Percentiles rank a stretch among this genome's conserved stretches.
These are phyloP conservation scores for Terfezia claveryi DNA, from an alignment of 495 filamentous ascomycete species.

Conservation along the genomic window DNA sequence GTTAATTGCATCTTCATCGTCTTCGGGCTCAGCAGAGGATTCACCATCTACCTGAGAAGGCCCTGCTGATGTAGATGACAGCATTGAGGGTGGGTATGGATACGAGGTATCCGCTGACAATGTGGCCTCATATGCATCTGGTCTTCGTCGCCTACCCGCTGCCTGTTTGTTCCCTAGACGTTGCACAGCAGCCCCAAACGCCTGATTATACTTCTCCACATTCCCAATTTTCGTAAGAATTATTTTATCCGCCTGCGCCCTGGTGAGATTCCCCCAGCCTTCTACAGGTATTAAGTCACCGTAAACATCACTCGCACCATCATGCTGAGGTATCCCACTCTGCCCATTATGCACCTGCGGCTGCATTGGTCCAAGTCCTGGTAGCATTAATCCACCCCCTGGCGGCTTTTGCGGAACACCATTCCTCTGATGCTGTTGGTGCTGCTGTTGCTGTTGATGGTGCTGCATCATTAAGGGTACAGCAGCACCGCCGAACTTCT, in stretches of 20 bases:
- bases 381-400: not conserved
- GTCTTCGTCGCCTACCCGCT: conserved; percentile 13
- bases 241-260: conserved; percentile 13
- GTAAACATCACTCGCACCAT: conserved; percentile 43
- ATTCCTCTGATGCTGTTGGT: conserved; percentile 4
- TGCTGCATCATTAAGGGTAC: conserved; percentile 12
- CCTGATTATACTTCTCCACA: conserved; percentile 3
- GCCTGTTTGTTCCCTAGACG: conserved; percentile 14
- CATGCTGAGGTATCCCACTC: conserved; percentile 38
- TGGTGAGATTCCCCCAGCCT: conserved; percentile 19
- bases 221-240: conserved; percentile 12
- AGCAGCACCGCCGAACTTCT: conserved; percentile 33
- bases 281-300: conserved; percentile 28
- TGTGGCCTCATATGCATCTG: conserved; percentile 15
- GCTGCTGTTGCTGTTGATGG: conserved; percentile 2
- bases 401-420: not conserved
- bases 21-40: conserved; percentile 42
- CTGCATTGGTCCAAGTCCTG: conserved; percentile 7
- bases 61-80: not conserved
- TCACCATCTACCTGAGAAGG: conserved; percentile 39
- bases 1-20: conserved; percentile 92
- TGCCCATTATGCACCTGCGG: conserved; percentile 23
- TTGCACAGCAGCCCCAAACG: not conserved
- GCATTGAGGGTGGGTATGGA: conserved; percentile 11
- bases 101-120: conserved; percentile 13